A percentile compares a stretch with the other conserved stretches of the same genome.
Evolutionary conservation across 768 basidiomycete species (phyloP).

Genomic region (Kwoniella europaea): DNA sequence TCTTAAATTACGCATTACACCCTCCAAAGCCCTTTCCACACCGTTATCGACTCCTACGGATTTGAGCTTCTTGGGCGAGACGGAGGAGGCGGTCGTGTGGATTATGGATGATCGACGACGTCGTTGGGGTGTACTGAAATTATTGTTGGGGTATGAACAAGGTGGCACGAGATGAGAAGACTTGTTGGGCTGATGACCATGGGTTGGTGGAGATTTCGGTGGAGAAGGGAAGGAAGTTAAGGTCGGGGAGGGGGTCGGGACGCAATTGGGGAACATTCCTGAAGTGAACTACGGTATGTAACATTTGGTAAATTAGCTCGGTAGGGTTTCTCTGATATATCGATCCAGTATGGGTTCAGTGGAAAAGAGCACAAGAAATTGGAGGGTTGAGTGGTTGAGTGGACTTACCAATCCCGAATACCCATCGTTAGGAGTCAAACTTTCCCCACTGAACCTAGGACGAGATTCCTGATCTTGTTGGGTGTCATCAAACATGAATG

Average conservation of each 20-base stretch:
- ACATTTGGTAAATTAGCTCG: too few species aligned
- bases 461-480: conserved; percentile 1
- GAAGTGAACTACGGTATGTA: conserved; percentile 25
- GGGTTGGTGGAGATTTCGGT: neutral
- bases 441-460: conserved; percentile 35
- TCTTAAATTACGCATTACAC: conserved; percentile 42
- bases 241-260: conserved; percentile 23
- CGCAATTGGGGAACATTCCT: conserved; percentile 19
- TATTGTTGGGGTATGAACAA: neutral
- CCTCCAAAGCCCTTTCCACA: conserved; percentile 41
- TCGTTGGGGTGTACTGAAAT: conserved; percentile 13
- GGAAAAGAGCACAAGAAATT: too few species aligned
- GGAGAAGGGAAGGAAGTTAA: conserved; percentile 34
- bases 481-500: conserved; percentile 19
- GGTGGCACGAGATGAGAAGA: too few species aligned
- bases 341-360: neutral
- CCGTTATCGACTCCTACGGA: conserved; percentile 24
- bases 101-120: conserved; percentile 29
- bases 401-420: conserved; percentile 43
- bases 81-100: conserved; percentile 18
- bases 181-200: too few species aligned
- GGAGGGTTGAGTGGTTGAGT: neutral
- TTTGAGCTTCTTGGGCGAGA: conserved; percentile 34
- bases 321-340: neutral
- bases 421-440: conserved; percentile 38